Base-by-base conservation (phyloP, 2,329 filamentous ascomycete species). In the Colletotrichum phormii region DNA sequence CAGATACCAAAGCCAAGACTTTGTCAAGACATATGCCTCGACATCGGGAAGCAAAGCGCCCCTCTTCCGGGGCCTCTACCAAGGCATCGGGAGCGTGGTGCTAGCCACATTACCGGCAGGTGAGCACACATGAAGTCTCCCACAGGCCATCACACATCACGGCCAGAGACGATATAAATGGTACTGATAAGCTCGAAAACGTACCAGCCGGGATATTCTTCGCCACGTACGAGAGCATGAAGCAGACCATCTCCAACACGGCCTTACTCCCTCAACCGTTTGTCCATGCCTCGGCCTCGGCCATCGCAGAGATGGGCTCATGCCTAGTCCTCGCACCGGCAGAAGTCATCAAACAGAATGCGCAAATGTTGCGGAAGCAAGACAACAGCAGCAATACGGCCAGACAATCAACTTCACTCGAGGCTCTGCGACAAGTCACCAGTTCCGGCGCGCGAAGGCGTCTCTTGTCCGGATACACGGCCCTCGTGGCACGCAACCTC, bases 261-360 rank as follows among this genome's bases (percentile, higher is more conserved):
- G 85, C 89, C 3, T 84, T 85, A 72, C 74, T 95, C 0, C 93
- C 94, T 1, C 86, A 89, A 63, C 91, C 94, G 0, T 75, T 95
- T 11, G 88, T 95, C 67, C 93, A 98, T 80, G 89, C 93, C 6
- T 82, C 89, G 3, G 92, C 95, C 13, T 97, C 94, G 1, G 92
- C 91, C 2, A 83, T 90, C 18, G 95, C 93, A 1, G 95, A 98
- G 82, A 89, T 95, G 76, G 93, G 95, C 3, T 95, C 94, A 5
- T 98, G 95, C 79, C 87, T 95, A 24, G 94, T 98, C 73, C 89
- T 98, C 46, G 96, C 95, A 0, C 95, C 95, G 0, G 94, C 95
- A 15, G 95, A 98, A 81, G 94, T 97, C 8, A 90, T 98, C 75
- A 98, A 98, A 84, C 95, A 97, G 80, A 98, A 98, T 81, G 95